Conservation (phyloP, 2,329 filamentous ascomycete species). For the Sclerotinia subarctica region DNA sequence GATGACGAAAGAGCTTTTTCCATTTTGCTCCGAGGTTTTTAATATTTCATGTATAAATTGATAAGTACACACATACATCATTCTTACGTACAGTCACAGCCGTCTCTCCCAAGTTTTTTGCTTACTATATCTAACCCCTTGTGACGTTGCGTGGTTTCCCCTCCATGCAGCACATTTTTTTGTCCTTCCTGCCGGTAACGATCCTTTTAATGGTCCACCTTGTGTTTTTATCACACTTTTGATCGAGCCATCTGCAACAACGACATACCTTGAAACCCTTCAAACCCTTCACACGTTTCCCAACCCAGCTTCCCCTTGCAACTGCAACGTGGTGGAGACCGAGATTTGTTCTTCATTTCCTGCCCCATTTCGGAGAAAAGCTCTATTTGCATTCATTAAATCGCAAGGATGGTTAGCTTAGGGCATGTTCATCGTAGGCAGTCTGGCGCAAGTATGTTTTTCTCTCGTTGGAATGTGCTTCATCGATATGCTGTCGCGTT, state of each 20-base stretch:
- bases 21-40: not conserved
- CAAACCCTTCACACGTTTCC: not conserved
- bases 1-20: not conserved
- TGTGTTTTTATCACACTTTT: constrained; percentile 4
- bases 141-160: constrained; percentile 9
- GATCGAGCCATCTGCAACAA: constrained; percentile 4
- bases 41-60: not conserved
- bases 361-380: not conserved
- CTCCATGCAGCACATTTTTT: not conserved
- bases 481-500: not conserved
- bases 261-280: constrained; percentile 6
- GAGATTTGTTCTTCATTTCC: not conserved
- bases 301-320: not conserved
- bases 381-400: not conserved
- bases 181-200: constrained; percentile 3
- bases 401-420: constrained; percentile 38
- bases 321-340: constrained; percentile 1
- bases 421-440: constrained; percentile 47
- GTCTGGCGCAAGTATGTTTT: constrained; percentile 43
- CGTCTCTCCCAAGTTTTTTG: too few species aligned
- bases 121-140: not conserved
- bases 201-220: constrained; percentile 9
- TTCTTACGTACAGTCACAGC: not conserved
- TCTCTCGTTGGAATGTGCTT: constrained; percentile 18
- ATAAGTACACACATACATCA: not conserved